These are phyloP conservation scores for Mrakia frigida DNA, from an alignment of 768 basidiomycete genomes.

Conservation along the genomic window DNA sequence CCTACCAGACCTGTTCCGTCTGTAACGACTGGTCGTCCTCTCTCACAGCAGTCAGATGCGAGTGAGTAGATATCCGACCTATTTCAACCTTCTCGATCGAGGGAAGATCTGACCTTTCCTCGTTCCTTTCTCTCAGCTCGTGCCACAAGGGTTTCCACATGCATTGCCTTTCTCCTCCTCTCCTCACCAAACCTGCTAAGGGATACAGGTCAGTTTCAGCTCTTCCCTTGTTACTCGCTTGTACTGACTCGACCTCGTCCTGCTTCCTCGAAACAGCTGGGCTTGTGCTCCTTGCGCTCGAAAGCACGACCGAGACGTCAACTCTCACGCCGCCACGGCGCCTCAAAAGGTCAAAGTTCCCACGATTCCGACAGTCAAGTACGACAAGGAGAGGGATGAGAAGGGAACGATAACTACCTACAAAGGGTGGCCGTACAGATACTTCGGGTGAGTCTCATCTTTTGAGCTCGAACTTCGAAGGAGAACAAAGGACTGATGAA, in stretches of 20 bases:
- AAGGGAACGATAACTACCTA: slow-evolving; percentile 13
- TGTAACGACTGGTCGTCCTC: slow-evolving; percentile 86
- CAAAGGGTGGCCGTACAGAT: slow-evolving; percentile 60
- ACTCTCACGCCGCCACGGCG: not conserved
- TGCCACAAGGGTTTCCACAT: slow-evolving; percentile 29
- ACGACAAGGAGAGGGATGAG: not conserved
- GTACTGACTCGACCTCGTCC: not conserved
- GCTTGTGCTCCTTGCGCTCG: slow-evolving; percentile 11
- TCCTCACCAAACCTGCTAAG: slow-evolving; percentile 18
- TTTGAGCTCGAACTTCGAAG: not conserved
- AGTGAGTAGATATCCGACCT: slow-evolving; percentile 2
- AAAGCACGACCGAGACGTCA: slow-evolving; percentile 22
- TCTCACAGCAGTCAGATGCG: slow-evolving; percentile 50
- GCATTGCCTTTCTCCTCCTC: slow-evolving; percentile 21
- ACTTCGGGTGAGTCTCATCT: slow-evolving; percentile 77
- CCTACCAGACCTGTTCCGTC: slow-evolving; percentile 73
- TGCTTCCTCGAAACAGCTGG: not conserved
- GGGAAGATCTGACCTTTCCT: not conserved
- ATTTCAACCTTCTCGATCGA: not conserved
- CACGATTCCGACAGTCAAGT: slow-evolving; percentile 13
- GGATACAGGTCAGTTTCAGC: slow-evolving; percentile 24
- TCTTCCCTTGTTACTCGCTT: not conserved
- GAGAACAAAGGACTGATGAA: not conserved
- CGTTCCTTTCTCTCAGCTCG: not conserved
- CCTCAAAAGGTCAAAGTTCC: slow-evolving; percentile 9